A percentile compares a stretch with the other conserved stretches of the same genome.
Evolutionary conservation across 768 basidiomycete genomes (phyloP).

Genomic region (Porphyrellus cyaneotinctus): DNA sequence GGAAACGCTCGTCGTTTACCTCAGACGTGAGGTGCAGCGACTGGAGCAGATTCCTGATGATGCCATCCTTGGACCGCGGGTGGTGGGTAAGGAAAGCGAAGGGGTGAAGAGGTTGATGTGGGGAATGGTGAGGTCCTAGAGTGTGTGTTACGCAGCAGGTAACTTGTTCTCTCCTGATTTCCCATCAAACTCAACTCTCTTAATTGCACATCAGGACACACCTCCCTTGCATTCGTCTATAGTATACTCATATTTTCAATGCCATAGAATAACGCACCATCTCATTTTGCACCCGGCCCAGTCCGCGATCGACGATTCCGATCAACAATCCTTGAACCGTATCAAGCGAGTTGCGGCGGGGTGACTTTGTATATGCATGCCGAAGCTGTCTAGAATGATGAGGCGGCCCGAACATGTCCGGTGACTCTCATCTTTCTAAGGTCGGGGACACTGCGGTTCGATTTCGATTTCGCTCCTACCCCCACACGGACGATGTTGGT

Average conservation of each 20-base stretch:
- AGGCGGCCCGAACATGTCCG: slow-evolving; percentile 1
- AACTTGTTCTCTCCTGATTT: not conserved
- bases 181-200: not conserved
- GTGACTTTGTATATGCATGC: too few relatives aligned
- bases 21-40: slow-evolving; percentile 67
- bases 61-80: slow-evolving; percentile 30
- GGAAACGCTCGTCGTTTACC: slow-evolving; percentile 62
- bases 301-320: not conserved
- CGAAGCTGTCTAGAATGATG: not conserved
- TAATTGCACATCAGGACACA: slow-evolving; percentile 4
- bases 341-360: too few relatives aligned
- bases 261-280: not conserved
- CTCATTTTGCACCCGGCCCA: not conserved
- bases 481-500: slow-evolving; percentile 10
- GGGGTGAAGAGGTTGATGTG: slow-evolving; percentile 29
- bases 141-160: not conserved
- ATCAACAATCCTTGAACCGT: too few relatives aligned
- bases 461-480: not conserved
- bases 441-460: too few relatives aligned
- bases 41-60: slow-evolving; percentile 55
- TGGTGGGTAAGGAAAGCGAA: slow-evolving; percentile 32
- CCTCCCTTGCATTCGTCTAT: not conserved
- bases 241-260: not conserved
- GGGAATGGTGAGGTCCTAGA: slow-evolving; percentile 23
- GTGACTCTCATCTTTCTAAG: too few relatives aligned